phyloP scores from a whole-genome alignment of 306 rosid genomes.

The Rosa lucieae region DNA sequence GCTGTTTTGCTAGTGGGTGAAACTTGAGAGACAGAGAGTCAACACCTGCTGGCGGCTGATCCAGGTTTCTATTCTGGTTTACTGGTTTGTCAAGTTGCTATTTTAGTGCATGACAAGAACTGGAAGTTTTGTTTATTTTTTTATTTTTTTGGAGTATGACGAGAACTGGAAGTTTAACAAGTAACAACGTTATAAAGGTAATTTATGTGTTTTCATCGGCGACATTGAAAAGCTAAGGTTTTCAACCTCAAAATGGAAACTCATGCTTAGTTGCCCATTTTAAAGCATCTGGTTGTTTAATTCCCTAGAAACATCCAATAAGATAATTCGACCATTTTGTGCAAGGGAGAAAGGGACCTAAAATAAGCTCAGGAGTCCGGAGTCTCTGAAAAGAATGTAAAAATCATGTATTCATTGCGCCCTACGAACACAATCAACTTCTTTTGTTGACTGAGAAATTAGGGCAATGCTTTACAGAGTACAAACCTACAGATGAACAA shows the following conservation, averaged over 20 bases:
- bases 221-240: not conserved
- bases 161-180: not conserved
- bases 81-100: not conserved
- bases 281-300: too few species aligned
- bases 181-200: too few species aligned
- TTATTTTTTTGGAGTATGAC: too few species aligned
- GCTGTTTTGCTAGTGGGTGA: not conserved
- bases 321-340: not conserved
- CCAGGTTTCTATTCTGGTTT: not conserved
- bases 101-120: not conserved
- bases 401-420: not conserved
- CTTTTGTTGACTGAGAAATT: constrained; percentile 7
- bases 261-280: not conserved
- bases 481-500: constrained; percentile 14
- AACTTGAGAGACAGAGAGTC: not conserved
- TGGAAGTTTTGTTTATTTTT: too few species aligned
- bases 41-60: not conserved
- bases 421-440: constrained; percentile 21
- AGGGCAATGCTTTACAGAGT: not conserved
- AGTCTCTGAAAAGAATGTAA: not conserved
- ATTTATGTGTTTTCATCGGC: not conserved
- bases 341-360: not conserved
- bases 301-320: too few species aligned
- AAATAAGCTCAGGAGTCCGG: too few species aligned
- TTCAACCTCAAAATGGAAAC: not conserved